Base-by-base conservation (phyloP, 1,139 yeast species). In the Pichia sp. region DNA sequence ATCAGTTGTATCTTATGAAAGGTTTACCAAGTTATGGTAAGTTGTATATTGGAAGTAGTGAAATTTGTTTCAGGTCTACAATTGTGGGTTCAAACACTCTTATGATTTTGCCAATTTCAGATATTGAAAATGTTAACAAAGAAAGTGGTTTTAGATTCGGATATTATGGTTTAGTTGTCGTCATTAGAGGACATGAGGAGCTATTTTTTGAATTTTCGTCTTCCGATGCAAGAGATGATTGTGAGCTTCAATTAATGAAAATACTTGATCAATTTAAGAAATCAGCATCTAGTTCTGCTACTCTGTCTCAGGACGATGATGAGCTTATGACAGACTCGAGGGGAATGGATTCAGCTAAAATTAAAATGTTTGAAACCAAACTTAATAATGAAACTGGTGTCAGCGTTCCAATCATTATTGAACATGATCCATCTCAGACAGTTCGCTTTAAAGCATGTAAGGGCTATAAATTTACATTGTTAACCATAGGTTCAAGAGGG, bases 401-500 rank as follows among this genome's bases (percentile, higher is more conserved):
- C 43, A 82, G 80, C 53, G 72, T 83, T 26, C 90, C 92, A 0
- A 71, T 84, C 7, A 73, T 84, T 39, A 65, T 82, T 45, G 87
- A 81, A 57, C 85, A 80, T 47, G 78, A 80, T 37, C 85, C 87
- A 0, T 42, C 56, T 12, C 65, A 72, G 52, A 74, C 74, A 51
- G 76, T 81, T 0, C 76, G 70, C 47, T 67, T 81, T 26, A 72
- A 69, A 44, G 82, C 88, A 0, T 62, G 71, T 0, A 74, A 76
- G 25, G 68, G 79, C 1, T 75, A 75, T 55, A 77, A 74, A 40
- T 77, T 90, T 58, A 83, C 88, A 0, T 68, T 89, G 48, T 68
- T 90, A 50, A 90, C 97, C 0, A 90, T 90, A 60, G 97, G 97
- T 0, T 87, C 96, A 0, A 72, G 97, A 49, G 97, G 97, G 40